These are phyloP conservation scores for Wickerhamiella vanderwaltii DNA, from an alignment of 805 yeast genomes.

Conservation along the genomic window DNA sequence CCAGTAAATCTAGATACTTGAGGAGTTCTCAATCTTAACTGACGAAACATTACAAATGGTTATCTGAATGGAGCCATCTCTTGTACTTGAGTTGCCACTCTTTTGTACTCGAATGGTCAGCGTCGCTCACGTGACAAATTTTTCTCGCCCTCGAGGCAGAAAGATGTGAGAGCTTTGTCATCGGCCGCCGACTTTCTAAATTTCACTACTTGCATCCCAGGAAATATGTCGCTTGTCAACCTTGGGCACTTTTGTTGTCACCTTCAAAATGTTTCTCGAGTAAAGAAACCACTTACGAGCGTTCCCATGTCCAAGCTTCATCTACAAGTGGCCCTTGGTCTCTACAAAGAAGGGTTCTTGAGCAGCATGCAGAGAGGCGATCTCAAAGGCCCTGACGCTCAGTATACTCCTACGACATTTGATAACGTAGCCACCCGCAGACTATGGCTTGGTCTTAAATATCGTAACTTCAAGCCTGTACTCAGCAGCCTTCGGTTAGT, in stretches of 20 bases:
- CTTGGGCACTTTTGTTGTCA: slow-evolving; percentile 80
- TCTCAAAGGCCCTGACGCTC: slow-evolving; percentile 63
- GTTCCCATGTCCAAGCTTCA: slow-evolving; percentile 77
- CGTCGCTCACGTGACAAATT: no score
- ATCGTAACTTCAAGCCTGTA: slow-evolving; percentile 69
- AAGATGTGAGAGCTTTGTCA: no score
- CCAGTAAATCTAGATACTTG: no score
- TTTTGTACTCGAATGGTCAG: no score
- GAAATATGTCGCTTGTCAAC: slow-evolving; percentile 85
- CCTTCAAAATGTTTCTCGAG: slow-evolving; percentile 74
- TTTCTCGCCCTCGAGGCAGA: no score
- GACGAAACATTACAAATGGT: no score
- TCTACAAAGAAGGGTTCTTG: slow-evolving; percentile 84
- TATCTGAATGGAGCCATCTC: no score
- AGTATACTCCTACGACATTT: slow-evolving; percentile 53
- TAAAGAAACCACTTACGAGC: slow-evolving; percentile 58
- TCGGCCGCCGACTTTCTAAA: no score
- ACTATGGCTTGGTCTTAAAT: slow-evolving; percentile 85
- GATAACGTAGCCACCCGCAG: slow-evolving; percentile 78
- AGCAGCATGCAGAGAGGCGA: slow-evolving; percentile 79
- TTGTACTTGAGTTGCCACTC: no score
- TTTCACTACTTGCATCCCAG: no score
- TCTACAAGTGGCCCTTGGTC: slow-evolving; percentile 67
- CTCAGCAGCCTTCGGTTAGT: slow-evolving; percentile 58
- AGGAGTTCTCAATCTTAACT: no score